phyloP scores from a whole-genome alignment of 192 early-diverging fungal genomes.

The Geranomyces variabilis region DNA sequence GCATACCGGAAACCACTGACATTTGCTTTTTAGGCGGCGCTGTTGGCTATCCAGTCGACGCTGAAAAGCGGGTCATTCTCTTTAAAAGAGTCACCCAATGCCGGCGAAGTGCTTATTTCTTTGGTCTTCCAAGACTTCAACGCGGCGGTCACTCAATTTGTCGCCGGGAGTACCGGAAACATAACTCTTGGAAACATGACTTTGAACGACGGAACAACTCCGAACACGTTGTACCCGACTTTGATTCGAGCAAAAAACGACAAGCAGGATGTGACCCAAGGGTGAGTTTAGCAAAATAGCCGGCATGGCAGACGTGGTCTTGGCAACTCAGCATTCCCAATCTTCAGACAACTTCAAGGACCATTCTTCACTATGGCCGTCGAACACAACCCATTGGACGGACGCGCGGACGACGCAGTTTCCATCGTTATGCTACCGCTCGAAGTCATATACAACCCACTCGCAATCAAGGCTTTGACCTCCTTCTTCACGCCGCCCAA shows the following conservation, averaged over 20 bases:
- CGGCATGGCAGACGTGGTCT: background rate
- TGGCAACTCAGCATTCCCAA: background rate
- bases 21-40: slow-evolving; percentile 19
- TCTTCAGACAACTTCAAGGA: slow-evolving; percentile 29
- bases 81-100: slow-evolving; percentile 63
- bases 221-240: slow-evolving; percentile 37
- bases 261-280: slow-evolving; percentile 12
- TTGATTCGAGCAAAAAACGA: slow-evolving; percentile 47
- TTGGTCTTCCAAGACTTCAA: slow-evolving; percentile 69
- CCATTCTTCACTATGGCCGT: slow-evolving; percentile 76
- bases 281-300: background rate
- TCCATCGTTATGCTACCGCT: slow-evolving; percentile 85
- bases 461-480: slow-evolving; percentile 70
- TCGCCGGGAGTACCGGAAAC: slow-evolving; percentile 56
- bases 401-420: slow-evolving; percentile 82
- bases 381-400: slow-evolving; percentile 90
- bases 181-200: slow-evolving; percentile 65
- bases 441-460: slow-evolving; percentile 86
- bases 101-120: slow-evolving; percentile 50
- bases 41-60: slow-evolving; percentile 55
- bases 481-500: slow-evolving; percentile 84
- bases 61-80: slow-evolving; percentile 81
- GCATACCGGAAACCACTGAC: too few relatives aligned
- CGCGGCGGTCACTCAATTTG: slow-evolving; percentile 58
- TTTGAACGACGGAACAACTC: slow-evolving; percentile 65